phyloP scores from a whole-genome alignment of 2,329 filamentous ascomycete genomes.

The Aspergillus clavatus region DNA sequence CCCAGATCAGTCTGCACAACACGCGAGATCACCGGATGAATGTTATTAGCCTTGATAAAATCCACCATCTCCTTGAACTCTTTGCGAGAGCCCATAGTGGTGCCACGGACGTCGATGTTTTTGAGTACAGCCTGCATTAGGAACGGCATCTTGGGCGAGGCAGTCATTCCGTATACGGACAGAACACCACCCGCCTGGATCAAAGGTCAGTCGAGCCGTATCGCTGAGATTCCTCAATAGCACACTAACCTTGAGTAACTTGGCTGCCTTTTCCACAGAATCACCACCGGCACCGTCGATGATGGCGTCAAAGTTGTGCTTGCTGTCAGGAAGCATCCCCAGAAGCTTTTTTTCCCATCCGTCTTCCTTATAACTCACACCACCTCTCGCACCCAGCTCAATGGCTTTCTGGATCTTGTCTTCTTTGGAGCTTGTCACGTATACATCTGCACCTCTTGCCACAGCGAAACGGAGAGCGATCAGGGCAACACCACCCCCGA shows the following conservation, averaged over 20 bases:
- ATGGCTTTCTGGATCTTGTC: slow-evolving; percentile 70
- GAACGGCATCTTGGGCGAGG: slow-evolving; percentile 79
- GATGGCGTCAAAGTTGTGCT: slow-evolving; percentile 71
- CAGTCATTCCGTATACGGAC: slow-evolving; percentile 85
- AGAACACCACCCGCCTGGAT: slow-evolving; percentile 70
- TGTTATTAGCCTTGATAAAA: slow-evolving; percentile 69
- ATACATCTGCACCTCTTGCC: slow-evolving; percentile 70
- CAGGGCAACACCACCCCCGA: slow-evolving; percentile 86
- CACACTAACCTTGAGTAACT: slow-evolving; percentile 59
- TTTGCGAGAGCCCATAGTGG: slow-evolving; percentile 83
- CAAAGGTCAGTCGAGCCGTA: slow-evolving; percentile 12
- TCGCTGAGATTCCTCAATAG: not conserved
- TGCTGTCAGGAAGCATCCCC: slow-evolving; percentile 54
- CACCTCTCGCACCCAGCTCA: slow-evolving; percentile 69
- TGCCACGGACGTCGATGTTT: slow-evolving; percentile 81
- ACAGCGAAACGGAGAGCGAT: slow-evolving; percentile 75
- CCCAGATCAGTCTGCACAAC: slow-evolving; percentile 64
- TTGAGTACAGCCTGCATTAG: slow-evolving; percentile 76
- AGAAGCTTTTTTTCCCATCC: slow-evolving; percentile 76
- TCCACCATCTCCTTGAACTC: slow-evolving; percentile 89
- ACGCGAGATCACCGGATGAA: slow-evolving; percentile 72
- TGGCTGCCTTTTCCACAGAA: slow-evolving; percentile 64
- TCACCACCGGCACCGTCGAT: slow-evolving; percentile 89
- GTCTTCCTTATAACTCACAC: slow-evolving; percentile 73
- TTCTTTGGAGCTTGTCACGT: slow-evolving; percentile 68